Evolutionary conservation across 2,329 filamentous ascomycete genomes (phyloP).

Genomic region (Trichoderma breve): DNA sequence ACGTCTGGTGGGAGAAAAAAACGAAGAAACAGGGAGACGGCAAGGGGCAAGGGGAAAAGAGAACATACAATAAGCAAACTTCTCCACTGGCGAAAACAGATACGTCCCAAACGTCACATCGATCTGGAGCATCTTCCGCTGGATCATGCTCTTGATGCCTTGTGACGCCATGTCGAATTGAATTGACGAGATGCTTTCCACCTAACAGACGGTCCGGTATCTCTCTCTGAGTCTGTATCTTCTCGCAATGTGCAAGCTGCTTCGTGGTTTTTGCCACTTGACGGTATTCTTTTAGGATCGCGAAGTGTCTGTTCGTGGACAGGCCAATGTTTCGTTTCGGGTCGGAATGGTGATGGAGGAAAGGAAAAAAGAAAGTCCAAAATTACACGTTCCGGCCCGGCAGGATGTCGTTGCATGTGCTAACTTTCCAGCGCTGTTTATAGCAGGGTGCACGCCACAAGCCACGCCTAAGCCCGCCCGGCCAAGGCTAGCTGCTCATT

Average conservation of each 20-base stretch:
- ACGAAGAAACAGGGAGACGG: background rate
- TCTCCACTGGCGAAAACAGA: slow-evolving; percentile 95
- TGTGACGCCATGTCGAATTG: slow-evolving; percentile 32
- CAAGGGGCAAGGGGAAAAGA: background rate
- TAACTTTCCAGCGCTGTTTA: background rate
- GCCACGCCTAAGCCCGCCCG: background rate
- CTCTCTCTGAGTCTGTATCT: no score
- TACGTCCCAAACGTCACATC: slow-evolving; percentile 96
- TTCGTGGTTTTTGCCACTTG: background rate
- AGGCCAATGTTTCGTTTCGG: background rate
- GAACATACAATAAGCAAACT: slow-evolving; percentile 84
- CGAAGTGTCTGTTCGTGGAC: background rate
- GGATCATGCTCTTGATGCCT: slow-evolving; percentile 75
- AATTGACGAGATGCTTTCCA: background rate
- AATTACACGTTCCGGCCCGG: background rate
- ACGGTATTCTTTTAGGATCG: background rate
- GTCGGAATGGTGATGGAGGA: background rate
- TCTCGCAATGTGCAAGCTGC: background rate
- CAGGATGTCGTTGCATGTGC: background rate
- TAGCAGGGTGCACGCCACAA: background rate
- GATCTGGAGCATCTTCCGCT: slow-evolving; percentile 96
- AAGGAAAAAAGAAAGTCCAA: background rate
- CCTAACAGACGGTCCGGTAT: background rate
- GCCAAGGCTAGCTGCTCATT: background rate
- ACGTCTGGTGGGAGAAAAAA: background rate